Conservation (phyloP, 306 rosid species). For the Acacia melanoxylon region DNA sequence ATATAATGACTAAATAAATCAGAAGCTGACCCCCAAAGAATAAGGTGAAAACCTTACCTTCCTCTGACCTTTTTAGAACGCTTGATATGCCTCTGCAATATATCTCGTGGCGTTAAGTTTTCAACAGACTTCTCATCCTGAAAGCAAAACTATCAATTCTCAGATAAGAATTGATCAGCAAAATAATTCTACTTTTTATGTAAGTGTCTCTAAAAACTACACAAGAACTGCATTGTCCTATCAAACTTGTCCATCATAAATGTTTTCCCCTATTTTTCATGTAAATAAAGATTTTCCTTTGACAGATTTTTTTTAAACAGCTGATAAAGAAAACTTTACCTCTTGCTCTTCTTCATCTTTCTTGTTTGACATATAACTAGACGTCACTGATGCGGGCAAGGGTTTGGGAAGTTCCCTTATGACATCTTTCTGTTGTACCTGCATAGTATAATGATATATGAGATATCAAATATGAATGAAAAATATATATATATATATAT, state of each 20-base stretch:
- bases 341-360: constrained; percentile 53
- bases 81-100: constrained; percentile 65
- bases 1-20: not conserved
- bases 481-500: constrained; percentile 7
- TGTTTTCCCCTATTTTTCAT: not conserved
- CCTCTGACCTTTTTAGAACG: constrained; percentile 84
- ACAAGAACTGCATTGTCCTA: constrained; percentile 1
- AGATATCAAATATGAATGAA: constrained; percentile 13
- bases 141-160: constrained; percentile 27
- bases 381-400: constrained; percentile 51
- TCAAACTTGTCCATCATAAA: constrained; percentile 8
- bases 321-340: constrained; percentile 47
- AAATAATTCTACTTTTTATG: constrained; percentile 12
- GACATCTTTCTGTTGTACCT: constrained; percentile 60
- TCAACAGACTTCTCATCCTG: constrained; percentile 62
- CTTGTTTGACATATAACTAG: constrained; percentile 40
- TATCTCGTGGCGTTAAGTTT: constrained; percentile 48
- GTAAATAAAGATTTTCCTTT: constrained; percentile 24
- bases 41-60: constrained; percentile 42
- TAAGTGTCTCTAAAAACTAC: not conserved
- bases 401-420: constrained; percentile 75
- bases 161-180: constrained; percentile 4
- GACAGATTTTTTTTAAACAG: constrained; percentile 10
- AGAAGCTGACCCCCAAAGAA: not conserved
- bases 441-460: constrained; percentile 35